A percentile compares a stretch with the other conserved stretches of the same genome.
phyloP scores from a whole-genome alignment of 208 protist genomes.

The Phytomonas sp. region DNA sequence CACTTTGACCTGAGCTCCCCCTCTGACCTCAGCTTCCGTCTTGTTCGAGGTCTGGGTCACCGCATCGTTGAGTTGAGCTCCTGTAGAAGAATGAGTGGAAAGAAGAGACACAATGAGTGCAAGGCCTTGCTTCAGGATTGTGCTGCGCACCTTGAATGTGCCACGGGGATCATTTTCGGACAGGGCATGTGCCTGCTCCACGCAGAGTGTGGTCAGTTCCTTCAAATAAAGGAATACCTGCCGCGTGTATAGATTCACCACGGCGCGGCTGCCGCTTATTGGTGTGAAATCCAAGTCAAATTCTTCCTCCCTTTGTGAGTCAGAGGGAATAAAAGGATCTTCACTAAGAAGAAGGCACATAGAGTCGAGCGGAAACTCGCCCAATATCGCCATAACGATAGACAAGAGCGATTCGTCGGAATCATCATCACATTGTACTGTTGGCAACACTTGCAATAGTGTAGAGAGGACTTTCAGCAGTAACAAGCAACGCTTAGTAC shows the following conservation, averaged over 20 bases:
- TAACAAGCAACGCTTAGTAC: not conserved
- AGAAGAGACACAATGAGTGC: constrained; percentile 73
- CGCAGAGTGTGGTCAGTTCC: not conserved
- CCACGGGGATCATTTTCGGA: constrained; percentile 45
- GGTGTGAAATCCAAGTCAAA: not conserved
- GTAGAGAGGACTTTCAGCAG: not conserved
- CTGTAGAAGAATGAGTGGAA: constrained; percentile 6
- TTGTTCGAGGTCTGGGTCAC: not conserved
- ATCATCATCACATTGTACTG: constrained; percentile 3
- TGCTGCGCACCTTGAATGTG: constrained; percentile 25
- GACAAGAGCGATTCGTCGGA: constrained; percentile 2
- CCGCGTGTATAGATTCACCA: not conserved
- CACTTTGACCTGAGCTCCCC: constrained; percentile 19
- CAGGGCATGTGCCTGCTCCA: constrained; percentile 19
- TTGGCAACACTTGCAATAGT: not conserved
- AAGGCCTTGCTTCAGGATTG: constrained; percentile 51
- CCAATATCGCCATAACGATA: not conserved
- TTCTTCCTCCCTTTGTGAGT: not conserved
- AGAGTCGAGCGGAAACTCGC: not conserved
- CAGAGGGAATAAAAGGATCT: not conserved
- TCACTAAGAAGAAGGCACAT: not conserved
- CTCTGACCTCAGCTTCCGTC: constrained; percentile 3
- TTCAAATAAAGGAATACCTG: constrained; percentile 4
- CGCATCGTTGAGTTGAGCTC: constrained; percentile 10
- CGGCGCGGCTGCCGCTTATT: not conserved